phyloP scores from a whole-genome alignment of 768 basidiomycete species.

The Boletus edulis region DNA sequence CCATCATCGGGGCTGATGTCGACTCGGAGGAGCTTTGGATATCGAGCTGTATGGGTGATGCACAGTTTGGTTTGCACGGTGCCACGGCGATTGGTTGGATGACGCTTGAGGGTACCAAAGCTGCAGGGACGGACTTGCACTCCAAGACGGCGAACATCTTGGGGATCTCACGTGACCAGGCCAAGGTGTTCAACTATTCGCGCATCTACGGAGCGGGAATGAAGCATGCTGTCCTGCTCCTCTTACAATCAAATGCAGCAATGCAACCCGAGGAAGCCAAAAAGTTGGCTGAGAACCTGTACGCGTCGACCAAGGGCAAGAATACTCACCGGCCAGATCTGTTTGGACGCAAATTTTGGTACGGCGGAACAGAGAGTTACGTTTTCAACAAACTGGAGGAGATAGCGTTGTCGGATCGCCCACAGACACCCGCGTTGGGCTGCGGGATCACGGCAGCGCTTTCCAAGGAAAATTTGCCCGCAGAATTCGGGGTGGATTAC shows the following conservation, averaged over 20 bases:
- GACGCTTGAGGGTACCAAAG: slow-evolving; percentile 97
- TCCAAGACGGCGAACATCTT: slow-evolving; percentile 94
- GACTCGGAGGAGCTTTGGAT: slow-evolving; percentile 99
- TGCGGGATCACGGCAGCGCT: slow-evolving; percentile 93
- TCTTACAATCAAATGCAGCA: slow-evolving; percentile 79
- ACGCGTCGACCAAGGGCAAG: slow-evolving; percentile 90
- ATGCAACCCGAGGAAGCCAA: slow-evolving; percentile 80
- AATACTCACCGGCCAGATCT: slow-evolving; percentile 74
- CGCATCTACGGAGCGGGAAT: slow-evolving; percentile 98
- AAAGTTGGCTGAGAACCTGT: slow-evolving; percentile 78
- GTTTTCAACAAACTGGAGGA: slow-evolving; percentile 98
- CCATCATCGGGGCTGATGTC: slow-evolving; percentile 96
- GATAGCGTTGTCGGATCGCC: slow-evolving; percentile 83
- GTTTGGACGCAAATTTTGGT: slow-evolving; percentile 90
- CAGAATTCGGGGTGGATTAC: slow-evolving; percentile 80
- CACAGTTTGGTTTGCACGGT: slow-evolving; percentile 95
- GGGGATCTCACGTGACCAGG: slow-evolving; percentile 89
- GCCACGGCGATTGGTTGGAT: slow-evolving; percentile 99
- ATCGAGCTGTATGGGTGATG: slow-evolving; percentile 97
- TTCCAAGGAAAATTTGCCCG: slow-evolving; percentile 84
- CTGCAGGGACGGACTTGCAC: slow-evolving; percentile 91
- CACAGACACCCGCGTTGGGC: slow-evolving; percentile 89
- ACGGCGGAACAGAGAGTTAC: slow-evolving; percentile 92
- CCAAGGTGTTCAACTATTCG: slow-evolving; percentile 99
- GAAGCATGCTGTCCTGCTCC: slow-evolving; percentile 85